A percentile compares a stretch with the other conserved stretches of the same genome.
Evolutionary conservation across 805 yeast genomes (phyloP).

Genomic region (Babjeviella inositovora): DNA sequence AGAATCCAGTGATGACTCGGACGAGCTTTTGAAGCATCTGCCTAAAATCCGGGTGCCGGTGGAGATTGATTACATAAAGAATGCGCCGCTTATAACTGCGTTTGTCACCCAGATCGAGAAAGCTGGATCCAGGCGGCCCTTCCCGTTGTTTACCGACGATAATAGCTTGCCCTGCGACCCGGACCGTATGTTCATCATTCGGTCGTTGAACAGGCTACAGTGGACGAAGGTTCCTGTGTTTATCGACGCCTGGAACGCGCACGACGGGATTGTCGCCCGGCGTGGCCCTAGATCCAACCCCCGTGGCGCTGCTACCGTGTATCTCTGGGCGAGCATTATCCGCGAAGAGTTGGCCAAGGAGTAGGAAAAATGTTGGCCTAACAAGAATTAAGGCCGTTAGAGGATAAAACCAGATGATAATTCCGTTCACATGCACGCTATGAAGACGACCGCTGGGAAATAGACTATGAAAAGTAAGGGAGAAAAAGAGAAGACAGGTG

Average conservation of each 20-base stretch:
- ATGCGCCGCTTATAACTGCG: slow-evolving; percentile 8
- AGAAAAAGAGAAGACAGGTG: no score
- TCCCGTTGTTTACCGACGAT: slow-evolving; percentile 13
- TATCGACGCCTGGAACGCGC: slow-evolving; percentile 64
- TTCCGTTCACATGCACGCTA: no score
- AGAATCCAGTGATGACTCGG: no score
- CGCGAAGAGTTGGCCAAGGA: no score
- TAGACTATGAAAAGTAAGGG: no score
- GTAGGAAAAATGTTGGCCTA: no score
- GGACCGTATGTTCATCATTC: slow-evolving; percentile 21
- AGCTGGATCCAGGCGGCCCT: no score
- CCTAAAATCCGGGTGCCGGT: background rate
- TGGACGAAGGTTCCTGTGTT: slow-evolving; percentile 73
- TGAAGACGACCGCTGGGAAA: no score
- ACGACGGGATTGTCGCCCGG: slow-evolving; percentile 76
- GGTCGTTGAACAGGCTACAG: slow-evolving; percentile 39
- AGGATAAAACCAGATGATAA: no score
- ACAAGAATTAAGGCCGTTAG: no score
- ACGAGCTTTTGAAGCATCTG: background rate
- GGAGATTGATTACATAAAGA: slow-evolving; percentile 2
- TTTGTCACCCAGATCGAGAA: no score
- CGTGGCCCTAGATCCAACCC: slow-evolving; percentile 35
- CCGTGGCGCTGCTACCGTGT: slow-evolving; percentile 32
- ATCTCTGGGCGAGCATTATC: slow-evolving; percentile 32
- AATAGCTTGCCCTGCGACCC: slow-evolving; percentile 15